These are phyloP conservation scores for Debaryomyces sp. DNA, from an alignment of 1,139 yeast genomes.

Conservation along the genomic window DNA sequence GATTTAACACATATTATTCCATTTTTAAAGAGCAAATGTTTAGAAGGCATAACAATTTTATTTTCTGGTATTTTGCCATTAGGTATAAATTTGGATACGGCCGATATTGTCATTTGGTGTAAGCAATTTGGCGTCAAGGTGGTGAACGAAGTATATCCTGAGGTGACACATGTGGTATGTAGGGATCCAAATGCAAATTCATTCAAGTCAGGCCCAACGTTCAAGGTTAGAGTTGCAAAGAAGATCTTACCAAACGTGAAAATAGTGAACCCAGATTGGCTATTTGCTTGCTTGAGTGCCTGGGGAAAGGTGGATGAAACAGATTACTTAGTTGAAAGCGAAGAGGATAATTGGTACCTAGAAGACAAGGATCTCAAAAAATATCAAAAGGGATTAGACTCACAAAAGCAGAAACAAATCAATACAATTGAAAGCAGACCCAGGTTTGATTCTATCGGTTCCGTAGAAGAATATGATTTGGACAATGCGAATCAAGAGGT, in stretches of 20 bases:
- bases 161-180: conserved; percentile 90
- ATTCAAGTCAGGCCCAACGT: conserved; percentile 42
- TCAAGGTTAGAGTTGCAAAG: conserved; percentile 77
- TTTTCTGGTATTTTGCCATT: conserved; percentile 88
- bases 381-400: conserved; percentile 37
- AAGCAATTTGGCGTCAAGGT: conserved; percentile 89
- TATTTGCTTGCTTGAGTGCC: conserved; percentile 77
- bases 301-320: conserved; percentile 76
- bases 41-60: conserved; percentile 69
- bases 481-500: conserved; percentile 62
- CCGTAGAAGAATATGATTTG: conserved; percentile 48
- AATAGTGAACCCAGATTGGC: conserved; percentile 92
- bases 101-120: conserved; percentile 92
- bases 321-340: conserved; percentile 56
- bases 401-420: conserved; percentile 18
- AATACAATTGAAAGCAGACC: conserved; percentile 18
- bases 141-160: conserved; percentile 67
- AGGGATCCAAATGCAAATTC: conserved; percentile 60
- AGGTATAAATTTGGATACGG: conserved; percentile 67
- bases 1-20: conserved; percentile 75
- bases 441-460: conserved; percentile 31
- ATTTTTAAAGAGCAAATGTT: conserved; percentile 63
- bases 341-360: conserved; percentile 44
- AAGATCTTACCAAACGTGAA: conserved; percentile 66
- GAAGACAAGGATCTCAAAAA: conserved; percentile 46